Base-by-base conservation (phyloP, 1,284 basidiomycete species). In the Exobasidium cylindrosporum region DNA sequence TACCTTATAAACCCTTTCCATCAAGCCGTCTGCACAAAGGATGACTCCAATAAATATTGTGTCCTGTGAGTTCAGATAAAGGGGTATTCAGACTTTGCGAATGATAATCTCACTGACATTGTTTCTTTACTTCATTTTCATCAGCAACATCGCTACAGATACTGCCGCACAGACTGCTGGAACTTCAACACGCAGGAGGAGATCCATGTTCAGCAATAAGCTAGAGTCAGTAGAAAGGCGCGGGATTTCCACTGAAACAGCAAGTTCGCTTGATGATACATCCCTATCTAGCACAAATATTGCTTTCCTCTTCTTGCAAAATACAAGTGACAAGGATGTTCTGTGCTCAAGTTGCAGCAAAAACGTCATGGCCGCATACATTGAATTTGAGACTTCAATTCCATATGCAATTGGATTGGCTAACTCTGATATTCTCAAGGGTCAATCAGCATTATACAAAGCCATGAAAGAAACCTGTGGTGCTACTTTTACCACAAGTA, bases 1-100 rank as follows among this genome's bases (percentile, higher is more conserved):
- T 76, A 76, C 66, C 68, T 76, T 64, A 66, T 76, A 54, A 74
- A 62, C 5, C 74, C 74, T 11, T 65, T 76, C 54, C 63, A 67
- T 58, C 63, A 73, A 59, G 66, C 70, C 13, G 71, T 76, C 45
- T 76, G 74, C 65, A 58, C 61, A 50, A 68, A 66, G 52, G 74
- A 74, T 58, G 28, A 57, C 14, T 60, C 55, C n/a, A 63, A 63
- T 31, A 63, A 69, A 6, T 76, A 66, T 61, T 76, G 73, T 40
- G 57, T 75, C 23, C 57, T 58, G 43, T 58, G 55, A 57, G 55
- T 57, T n/a, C 35, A 32, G 54, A 46, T 43, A 24, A 7, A 23
- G n/a, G n/a, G n/a, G n/a, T n/a, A n/a, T n/a, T n/a, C n/a, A n/a
- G n/a, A n/a, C n/a, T n/a, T n/a, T n/a, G n/a, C n/a, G n/a, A 23